Conservation (phyloP, 495 filamentous ascomycete genomes). For the Xylaria sp. region DNA sequence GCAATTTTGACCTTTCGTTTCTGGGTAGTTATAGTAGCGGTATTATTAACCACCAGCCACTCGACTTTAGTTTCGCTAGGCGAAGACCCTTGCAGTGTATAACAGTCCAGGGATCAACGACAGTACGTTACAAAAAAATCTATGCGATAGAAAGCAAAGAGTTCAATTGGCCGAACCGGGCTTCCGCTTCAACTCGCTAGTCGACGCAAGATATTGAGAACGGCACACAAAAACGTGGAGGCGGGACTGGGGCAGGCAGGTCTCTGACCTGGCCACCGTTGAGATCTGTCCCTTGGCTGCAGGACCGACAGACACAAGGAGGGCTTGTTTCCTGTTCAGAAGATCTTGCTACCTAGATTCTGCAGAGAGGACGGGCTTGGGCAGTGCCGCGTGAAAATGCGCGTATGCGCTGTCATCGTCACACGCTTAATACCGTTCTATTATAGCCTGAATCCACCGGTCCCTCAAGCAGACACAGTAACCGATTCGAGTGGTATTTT, state of each 20-base stretch:
- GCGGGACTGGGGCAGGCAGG: conserved; percentile 24
- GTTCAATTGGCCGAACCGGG: conserved; percentile 8
- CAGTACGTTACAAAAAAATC: conserved; percentile 20
- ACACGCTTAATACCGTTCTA: conserved; percentile 41
- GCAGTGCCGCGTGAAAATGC: conserved; percentile 19
- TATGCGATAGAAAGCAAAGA: conserved; percentile 12
- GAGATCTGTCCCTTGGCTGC: conserved; percentile 25
- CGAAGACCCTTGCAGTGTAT: conserved; percentile 6
- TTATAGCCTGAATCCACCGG: conserved; percentile 43
- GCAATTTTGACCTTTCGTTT: conserved; percentile 8
- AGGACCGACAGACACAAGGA: conserved; percentile 18
- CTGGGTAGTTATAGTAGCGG: conserved; percentile 10
- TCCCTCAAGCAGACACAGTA: conserved; percentile 31
- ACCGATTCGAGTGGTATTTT: conserved; percentile 33
- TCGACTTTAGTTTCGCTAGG: conserved; percentile 12
- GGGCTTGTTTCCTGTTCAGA: conserved; percentile 9
- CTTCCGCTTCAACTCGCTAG: conserved; percentile 18
- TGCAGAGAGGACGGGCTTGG: conserved; percentile 17
- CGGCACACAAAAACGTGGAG: conserved; percentile 30
- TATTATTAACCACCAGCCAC: conserved; percentile 24
- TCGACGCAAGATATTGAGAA: conserved; percentile 19
- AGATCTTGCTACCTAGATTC: conserved; percentile 22
- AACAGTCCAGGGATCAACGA: conserved; percentile 2
- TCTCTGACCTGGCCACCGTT: conserved; percentile 25
- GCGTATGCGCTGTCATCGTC: conserved; percentile 47